phyloP scores from a whole-genome alignment of 352 stramenopile species.

The Blastocystis sp. region DNA sequence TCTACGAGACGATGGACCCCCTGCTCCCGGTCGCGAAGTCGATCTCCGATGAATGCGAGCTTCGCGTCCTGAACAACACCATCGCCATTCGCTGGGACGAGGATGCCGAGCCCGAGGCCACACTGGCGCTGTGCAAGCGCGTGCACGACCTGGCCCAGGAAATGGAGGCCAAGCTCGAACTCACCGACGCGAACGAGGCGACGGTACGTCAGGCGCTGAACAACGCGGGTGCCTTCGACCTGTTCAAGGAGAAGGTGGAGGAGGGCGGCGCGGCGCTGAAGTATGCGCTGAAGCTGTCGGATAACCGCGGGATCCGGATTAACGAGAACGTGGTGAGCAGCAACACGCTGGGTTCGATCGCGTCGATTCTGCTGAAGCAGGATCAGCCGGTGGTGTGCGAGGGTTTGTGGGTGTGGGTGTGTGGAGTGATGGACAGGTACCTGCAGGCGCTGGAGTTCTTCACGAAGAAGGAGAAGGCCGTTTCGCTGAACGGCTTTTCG shows the following conservation, averaged over 20 bases:
- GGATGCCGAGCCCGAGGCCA: not conserved
- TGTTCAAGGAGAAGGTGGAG: slow-evolving; percentile 29
- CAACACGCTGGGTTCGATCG: slow-evolving; percentile 38
- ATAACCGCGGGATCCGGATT: slow-evolving; percentile 17
- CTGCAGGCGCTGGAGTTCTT: slow-evolving; percentile 52
- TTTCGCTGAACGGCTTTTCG: slow-evolving; percentile 13
- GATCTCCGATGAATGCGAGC: not conserved
- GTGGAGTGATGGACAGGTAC: not conserved
- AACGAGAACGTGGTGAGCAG: slow-evolving; percentile 40
- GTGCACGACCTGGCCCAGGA: not conserved
- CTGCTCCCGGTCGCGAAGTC: no score
- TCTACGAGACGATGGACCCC: not conserved
- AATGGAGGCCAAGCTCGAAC: slow-evolving; percentile 7
- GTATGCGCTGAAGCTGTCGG: slow-evolving; percentile 31
- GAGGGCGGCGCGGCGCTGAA: slow-evolving; percentile 32
- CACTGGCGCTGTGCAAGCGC: slow-evolving; percentile 15
- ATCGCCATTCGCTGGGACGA: slow-evolving; percentile 19
- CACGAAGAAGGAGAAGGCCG: slow-evolving; percentile 42
- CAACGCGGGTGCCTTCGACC: slow-evolving; percentile 11
- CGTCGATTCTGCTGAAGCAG: slow-evolving; percentile 33
- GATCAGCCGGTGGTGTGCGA: slow-evolving; percentile 45
- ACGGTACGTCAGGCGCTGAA: slow-evolving; percentile 22
- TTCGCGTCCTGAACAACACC: slow-evolving; percentile 30
- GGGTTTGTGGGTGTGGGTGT: not conserved
- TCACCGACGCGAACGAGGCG: not conserved